A percentile compares a stretch with the other conserved stretches of the same genome.
phyloP scores from a whole-genome alignment of 768 basidiomycete species.

The Tubosaeta sp. region DNA sequence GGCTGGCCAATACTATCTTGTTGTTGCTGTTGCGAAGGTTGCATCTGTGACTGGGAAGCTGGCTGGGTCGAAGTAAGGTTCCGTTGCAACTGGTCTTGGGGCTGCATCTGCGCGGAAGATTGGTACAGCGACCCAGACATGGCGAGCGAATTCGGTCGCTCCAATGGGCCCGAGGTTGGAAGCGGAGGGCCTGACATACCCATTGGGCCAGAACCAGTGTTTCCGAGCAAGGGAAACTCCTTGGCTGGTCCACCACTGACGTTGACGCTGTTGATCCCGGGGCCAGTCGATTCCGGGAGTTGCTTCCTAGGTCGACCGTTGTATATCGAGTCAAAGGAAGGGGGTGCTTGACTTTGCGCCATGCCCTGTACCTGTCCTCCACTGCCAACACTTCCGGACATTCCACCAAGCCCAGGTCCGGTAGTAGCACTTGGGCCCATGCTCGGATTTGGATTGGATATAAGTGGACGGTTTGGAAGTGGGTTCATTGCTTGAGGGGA shows the following conservation, averaged over 20 bases:
- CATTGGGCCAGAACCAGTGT: constrained; percentile 6
- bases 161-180: constrained; percentile 45
- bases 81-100: constrained; percentile 28
- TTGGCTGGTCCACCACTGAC: constrained; percentile 40
- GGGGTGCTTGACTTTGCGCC: constrained; percentile 19
- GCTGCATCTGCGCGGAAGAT: constrained; percentile 22
- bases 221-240: constrained; percentile 64
- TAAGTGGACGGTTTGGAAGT: constrained; percentile 78
- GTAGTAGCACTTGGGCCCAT: constrained; percentile 16
- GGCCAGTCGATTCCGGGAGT: constrained; percentile 56
- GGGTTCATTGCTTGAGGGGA: constrained; percentile 98
- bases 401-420: constrained; percentile 9
- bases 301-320: constrained; percentile 80
- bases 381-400: constrained; percentile 10
- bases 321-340: constrained; percentile 72
- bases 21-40: constrained; percentile 11
- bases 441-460: constrained; percentile 43
- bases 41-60: constrained; percentile 19
- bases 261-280: constrained; percentile 38
- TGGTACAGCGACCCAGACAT: constrained; percentile 36
- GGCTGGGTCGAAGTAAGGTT: constrained; percentile 32
- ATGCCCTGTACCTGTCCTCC: constrained; percentile 17
- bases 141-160: constrained; percentile 44
- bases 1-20: constrained; percentile 17
- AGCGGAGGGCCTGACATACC: constrained; percentile 52